Percentiles rank a stretch among this genome's conserved stretches.
Conservation (phyloP, 2,329 filamentous ascomycete genomes). For the Colletotrichum euphorbiae region DNA sequence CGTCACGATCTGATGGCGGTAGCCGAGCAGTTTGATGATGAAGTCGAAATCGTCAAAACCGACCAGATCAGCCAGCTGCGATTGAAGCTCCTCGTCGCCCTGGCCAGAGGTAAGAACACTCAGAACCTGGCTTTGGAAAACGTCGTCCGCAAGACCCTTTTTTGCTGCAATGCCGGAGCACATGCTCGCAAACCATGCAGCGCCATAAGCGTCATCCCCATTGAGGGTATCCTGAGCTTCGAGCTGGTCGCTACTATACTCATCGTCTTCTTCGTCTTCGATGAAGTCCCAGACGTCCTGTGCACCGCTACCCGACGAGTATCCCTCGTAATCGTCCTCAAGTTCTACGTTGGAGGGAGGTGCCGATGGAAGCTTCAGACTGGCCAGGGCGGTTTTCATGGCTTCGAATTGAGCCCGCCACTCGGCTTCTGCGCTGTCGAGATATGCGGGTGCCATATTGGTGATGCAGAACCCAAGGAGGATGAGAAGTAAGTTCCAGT, state of each 20-base stretch:
- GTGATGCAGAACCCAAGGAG: background rate
- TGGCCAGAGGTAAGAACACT: conserved; percentile 76
- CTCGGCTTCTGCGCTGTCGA: conserved; percentile 63
- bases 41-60: conserved; percentile 95
- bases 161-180: conserved; percentile 76
- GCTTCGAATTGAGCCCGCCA: conserved; percentile 88
- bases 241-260: conserved; percentile 66
- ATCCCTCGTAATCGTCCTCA: conserved; percentile 72
- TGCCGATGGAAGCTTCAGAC: conserved; percentile 65
- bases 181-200: conserved; percentile 77
- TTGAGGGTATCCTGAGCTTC: conserved; percentile 51
- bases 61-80: conserved; percentile 86
- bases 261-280: conserved; percentile 77
- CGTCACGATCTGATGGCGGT: conserved; percentile 75
- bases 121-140: conserved; percentile 82
- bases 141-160: conserved; percentile 73
- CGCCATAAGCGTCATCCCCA: conserved; percentile 59
- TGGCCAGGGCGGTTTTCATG: conserved; percentile 87
- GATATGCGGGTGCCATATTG: conserved; percentile 50
- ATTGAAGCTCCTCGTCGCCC: conserved; percentile 89
- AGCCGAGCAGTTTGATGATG: conserved; percentile 87
- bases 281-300: conserved; percentile 96
- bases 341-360: conserved; percentile 62
- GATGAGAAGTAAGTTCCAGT: background rate
- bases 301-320: conserved; percentile 69